Base-by-base conservation (phyloP, 169 alveolate species). In the Perkinsus marinus region DNA sequence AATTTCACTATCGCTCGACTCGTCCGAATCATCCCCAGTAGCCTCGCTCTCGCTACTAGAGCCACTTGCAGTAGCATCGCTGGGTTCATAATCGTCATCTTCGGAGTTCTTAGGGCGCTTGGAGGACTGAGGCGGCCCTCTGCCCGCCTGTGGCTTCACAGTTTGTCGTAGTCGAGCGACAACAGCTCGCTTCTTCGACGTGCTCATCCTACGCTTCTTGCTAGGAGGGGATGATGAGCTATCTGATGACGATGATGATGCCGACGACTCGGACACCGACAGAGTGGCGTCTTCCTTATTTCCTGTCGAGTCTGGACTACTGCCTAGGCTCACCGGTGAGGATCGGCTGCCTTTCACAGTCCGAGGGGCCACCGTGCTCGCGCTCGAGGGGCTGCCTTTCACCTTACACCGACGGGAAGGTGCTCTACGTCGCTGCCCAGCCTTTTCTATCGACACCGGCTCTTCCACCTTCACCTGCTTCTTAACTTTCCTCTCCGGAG, bases 1-100 rank as follows among this genome's bases (percentile, higher is more conserved):
- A 43, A 39, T 38, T 7, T 57, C 79, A 16, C 79, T 57, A 26
- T 57, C 26, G 22, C 79, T 57, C 36, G 79, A 57, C 79, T 57
- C 37, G 79, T 30, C 22, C 36, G 26, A 57, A 19, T 16, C 79
- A 57, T 13, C 30, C 19, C 89, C 92, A 69, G 5, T 17, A 41
- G 19, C 10, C 19, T 90, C 92, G 43, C 69, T 91, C 6, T 43
- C 92, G 39, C 37, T 91, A 43, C 94, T 93, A 39, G 93, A 94
- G 39, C 89, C 92, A 89, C 90, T 91, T 34, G 90, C 94, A 2
- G 41, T 90, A 0, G 69, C 92, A 10, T 37, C 93, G 46, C 93
- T 93, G 26, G 46, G 93, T 47, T 68, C 92, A 41, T 41, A 68
- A 68, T 91, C 92, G 10, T 79, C 93, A 0, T 69, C 95, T 10